Evolutionary conservation across 352 stramenopile genomes (phyloP).

Genomic region (Phytophthora cryptogea): DNA sequence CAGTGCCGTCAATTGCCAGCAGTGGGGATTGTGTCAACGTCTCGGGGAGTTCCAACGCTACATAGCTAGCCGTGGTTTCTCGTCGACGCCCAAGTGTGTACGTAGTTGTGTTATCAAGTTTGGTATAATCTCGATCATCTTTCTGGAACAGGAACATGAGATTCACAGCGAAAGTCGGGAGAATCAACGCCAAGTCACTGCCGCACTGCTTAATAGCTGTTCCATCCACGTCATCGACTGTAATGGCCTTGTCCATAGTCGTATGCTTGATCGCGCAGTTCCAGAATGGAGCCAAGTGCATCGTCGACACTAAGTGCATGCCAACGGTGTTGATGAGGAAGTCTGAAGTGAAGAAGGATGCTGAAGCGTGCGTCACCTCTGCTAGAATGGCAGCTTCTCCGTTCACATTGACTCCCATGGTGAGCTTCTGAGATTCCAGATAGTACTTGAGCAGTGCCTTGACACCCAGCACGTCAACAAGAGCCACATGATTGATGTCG

Average conservation of each 20-base stretch:
- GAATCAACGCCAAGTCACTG: conserved; percentile 10
- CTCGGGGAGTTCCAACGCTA: conserved; percentile 27
- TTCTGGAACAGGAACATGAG: conserved; percentile 52
- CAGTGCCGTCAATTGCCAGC: conserved; percentile 37
- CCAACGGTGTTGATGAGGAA: conserved; percentile 39
- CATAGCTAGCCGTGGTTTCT: conserved; percentile 22
- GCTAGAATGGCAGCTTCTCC: conserved; percentile 42
- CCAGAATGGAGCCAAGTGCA: conserved; percentile 49
- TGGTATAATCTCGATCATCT: conserved; percentile 39
- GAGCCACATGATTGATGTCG: conserved; percentile 28
- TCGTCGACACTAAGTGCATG: conserved; percentile 38
- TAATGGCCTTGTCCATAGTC: conserved; percentile 41
- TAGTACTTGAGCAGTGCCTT: conserved; percentile 27
- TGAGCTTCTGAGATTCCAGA: conserved; percentile 36
- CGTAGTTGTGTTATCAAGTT: conserved; percentile 44
- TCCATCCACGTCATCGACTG: conserved; percentile 28
- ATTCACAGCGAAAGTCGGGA: conserved; percentile 42
- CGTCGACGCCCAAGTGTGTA: conserved; percentile 40
- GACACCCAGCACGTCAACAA: conserved; percentile 39
- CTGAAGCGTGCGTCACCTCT: conserved; percentile 39
- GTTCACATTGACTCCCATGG: conserved; percentile 45
- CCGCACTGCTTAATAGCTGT: conserved; percentile 31
- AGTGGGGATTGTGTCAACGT: conserved; percentile 33
- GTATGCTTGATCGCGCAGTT: conserved; percentile 47
- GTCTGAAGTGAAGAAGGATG: conserved; percentile 37